A percentile compares a stretch with the other conserved stretches of the same genome.
Conservation (phyloP, 345 rosid genomes). For the Angophora floribunda region DNA sequence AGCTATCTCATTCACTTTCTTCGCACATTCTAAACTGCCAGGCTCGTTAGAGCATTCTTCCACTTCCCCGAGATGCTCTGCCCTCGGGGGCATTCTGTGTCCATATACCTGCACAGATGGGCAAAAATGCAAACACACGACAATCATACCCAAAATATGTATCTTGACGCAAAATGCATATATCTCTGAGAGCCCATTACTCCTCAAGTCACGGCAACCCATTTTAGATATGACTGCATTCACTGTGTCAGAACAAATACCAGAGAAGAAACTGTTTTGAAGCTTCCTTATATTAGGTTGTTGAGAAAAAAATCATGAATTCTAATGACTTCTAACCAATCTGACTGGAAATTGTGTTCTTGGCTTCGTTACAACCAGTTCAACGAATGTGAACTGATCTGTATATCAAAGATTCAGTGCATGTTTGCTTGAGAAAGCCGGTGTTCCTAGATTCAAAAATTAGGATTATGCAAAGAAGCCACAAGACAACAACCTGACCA, state of each 20-base stretch:
- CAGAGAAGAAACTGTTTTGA: neutral
- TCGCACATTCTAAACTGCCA: constrained; percentile 46
- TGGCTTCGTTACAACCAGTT: neutral
- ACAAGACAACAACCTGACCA: constrained; percentile 53
- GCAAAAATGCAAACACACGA: neutral
- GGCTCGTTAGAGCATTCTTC: constrained; percentile 35
- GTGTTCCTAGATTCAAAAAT: neutral
- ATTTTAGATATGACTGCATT: neutral
- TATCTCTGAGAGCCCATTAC: neutral
- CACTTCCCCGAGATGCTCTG: constrained; percentile 63
- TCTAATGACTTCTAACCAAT: neutral
- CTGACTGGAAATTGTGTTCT: neutral
- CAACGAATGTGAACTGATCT: neutral
- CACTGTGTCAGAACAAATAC: neutral
- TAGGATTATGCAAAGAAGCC: neutral
- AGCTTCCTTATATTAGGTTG: neutral
- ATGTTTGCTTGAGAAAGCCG: neutral
- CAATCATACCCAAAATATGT: neutral
- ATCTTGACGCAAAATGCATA: neutral
- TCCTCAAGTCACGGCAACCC: neutral
- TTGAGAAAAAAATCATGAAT: neutral
- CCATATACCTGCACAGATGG: constrained; percentile 55
- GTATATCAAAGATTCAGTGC: neutral
- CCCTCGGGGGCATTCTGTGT: constrained; percentile 83
- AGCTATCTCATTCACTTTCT: constrained; percentile 44